Conservation (phyloP, 2,329 filamentous ascomycete genomes). For the Tolypocladium paradoxum region DNA sequence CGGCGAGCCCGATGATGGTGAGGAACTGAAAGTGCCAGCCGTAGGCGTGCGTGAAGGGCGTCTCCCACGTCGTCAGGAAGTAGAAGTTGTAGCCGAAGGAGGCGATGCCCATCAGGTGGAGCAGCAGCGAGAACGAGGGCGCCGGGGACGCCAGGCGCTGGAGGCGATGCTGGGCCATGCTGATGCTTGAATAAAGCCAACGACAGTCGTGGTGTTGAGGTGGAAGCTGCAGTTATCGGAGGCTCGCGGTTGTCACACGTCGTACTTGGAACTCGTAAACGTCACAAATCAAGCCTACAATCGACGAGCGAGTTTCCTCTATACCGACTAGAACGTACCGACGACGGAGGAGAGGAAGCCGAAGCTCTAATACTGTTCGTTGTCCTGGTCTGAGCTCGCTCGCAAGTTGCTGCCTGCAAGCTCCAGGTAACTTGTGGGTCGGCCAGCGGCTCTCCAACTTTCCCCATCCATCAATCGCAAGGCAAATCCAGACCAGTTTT, state of each 20-base stretch:
- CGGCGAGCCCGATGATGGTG: conserved; percentile 59
- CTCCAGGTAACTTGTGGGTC: no score
- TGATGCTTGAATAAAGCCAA: background rate
- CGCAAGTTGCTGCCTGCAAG: background rate
- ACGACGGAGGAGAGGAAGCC: background rate
- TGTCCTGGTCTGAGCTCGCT: background rate
- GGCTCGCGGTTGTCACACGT: background rate
- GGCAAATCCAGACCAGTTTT: background rate
- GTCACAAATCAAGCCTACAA: no score
- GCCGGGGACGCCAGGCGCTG: conserved; percentile 58
- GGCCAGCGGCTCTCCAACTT: no score
- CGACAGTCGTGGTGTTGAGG: background rate
- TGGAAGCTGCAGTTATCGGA: background rate
- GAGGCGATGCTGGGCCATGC: conserved; percentile 44
- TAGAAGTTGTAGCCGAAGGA: conserved; percentile 44
- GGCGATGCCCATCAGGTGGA: conserved; percentile 45
- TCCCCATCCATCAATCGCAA: background rate
- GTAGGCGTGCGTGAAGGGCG: conserved; percentile 44
- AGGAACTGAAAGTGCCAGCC: conserved; percentile 63
- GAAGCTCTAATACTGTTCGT: no score
- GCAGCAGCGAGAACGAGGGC: conserved; percentile 46
- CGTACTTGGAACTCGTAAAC: no score
- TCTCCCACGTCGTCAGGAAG: conserved; percentile 39
- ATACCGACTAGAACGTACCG: background rate
- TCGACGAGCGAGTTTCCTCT: no score